Percentiles rank a stretch among this genome's conserved stretches.
phyloP scores from a whole-genome alignment of 2,329 filamentous ascomycete species.

The Phialophora macrospora region DNA sequence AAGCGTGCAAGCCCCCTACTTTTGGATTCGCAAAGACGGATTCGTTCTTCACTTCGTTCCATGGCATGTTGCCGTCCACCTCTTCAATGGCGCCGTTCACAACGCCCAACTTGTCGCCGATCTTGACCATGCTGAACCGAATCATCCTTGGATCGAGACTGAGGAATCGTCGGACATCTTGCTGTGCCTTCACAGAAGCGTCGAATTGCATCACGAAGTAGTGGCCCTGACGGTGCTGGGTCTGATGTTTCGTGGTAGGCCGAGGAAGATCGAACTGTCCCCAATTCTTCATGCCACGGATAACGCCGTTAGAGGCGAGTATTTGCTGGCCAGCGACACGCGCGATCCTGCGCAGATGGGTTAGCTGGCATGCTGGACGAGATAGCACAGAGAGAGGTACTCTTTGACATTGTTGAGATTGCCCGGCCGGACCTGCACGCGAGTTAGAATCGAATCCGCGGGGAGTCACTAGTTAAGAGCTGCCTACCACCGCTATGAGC shows the following conservation, averaged over 20 bases:
- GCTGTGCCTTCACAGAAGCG: slow-evolving; percentile 72
- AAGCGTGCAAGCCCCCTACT: neutral
- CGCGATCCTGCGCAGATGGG: slow-evolving; percentile 26
- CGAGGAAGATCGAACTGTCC: slow-evolving; percentile 86
- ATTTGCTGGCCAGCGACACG: slow-evolving; percentile 30
- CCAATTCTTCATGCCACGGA: slow-evolving; percentile 95
- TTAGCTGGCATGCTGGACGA: slow-evolving; percentile 3
- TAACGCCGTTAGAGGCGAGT: slow-evolving; percentile 64
- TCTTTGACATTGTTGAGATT: slow-evolving; percentile 92
- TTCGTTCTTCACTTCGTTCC: slow-evolving; percentile 45
- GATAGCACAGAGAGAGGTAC: slow-evolving; percentile 52
- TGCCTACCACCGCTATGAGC: slow-evolving; percentile 85
- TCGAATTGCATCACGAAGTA: slow-evolving; percentile 99
- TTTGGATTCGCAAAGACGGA: slow-evolving; percentile 9
- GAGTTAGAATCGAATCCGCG: neutral
- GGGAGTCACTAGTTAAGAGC: neutral
- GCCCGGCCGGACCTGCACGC: slow-evolving; percentile 81
- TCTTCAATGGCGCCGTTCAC: slow-evolving; percentile 66
- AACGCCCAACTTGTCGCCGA: slow-evolving; percentile 70
- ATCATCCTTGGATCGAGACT: slow-evolving; percentile 89
- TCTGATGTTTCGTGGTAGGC: slow-evolving; percentile 78
- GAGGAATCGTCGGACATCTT: slow-evolving; percentile 74
- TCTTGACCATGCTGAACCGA: slow-evolving; percentile 81
- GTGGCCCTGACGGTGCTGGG: slow-evolving; percentile 81
- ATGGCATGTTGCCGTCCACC: slow-evolving; percentile 60